These are phyloP conservation scores for Backusella australiensis DNA, from an alignment of 192 early-diverging fungal species.

Conservation along the genomic window DNA sequence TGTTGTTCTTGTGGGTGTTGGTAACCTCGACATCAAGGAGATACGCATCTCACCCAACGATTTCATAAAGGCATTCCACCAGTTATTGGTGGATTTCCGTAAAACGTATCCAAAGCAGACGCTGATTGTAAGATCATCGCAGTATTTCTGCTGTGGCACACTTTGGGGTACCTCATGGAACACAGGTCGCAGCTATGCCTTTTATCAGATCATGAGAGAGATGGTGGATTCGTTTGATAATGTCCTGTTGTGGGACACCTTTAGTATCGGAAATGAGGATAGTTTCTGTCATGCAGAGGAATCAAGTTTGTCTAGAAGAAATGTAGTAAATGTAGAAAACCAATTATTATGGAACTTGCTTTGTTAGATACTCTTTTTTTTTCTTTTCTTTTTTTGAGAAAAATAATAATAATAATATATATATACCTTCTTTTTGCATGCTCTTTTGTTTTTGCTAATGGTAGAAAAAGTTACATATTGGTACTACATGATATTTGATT, in stretches of 20 bases:
- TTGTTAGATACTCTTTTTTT: background rate
- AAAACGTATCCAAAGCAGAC: slow-evolving; percentile 22
- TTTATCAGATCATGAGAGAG: slow-evolving; percentile 14
- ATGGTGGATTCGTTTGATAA: background rate
- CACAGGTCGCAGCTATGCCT: slow-evolving; percentile 20
- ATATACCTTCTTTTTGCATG: background rate
- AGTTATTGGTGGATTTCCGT: background rate
- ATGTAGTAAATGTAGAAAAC: slow-evolving; percentile 33
- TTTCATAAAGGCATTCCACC: slow-evolving; percentile 12
- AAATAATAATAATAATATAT: too few species aligned
- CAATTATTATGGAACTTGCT: slow-evolving; percentile 27
- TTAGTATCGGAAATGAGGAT: slow-evolving; percentile 21
- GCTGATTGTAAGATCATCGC: slow-evolving; percentile 25
- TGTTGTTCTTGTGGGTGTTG: slow-evolving; percentile 25
- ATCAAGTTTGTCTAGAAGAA: slow-evolving; percentile 15
- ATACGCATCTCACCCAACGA: slow-evolving; percentile 11
- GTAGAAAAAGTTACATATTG: too few species aligned
- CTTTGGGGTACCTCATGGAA: slow-evolving; percentile 29
- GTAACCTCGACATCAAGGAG: slow-evolving; percentile 23
- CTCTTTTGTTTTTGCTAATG: too few species aligned
- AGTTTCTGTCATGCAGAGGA: slow-evolving; percentile 14
- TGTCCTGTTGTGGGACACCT: slow-evolving; percentile 28
- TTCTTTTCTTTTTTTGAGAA: too few species aligned
- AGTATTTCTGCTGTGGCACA: slow-evolving; percentile 24
- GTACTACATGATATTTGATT: too few species aligned